These are phyloP conservation scores for Xylariaceae sp. DNA, from an alignment of 2,329 filamentous ascomycete species.

Conservation along the genomic window DNA sequence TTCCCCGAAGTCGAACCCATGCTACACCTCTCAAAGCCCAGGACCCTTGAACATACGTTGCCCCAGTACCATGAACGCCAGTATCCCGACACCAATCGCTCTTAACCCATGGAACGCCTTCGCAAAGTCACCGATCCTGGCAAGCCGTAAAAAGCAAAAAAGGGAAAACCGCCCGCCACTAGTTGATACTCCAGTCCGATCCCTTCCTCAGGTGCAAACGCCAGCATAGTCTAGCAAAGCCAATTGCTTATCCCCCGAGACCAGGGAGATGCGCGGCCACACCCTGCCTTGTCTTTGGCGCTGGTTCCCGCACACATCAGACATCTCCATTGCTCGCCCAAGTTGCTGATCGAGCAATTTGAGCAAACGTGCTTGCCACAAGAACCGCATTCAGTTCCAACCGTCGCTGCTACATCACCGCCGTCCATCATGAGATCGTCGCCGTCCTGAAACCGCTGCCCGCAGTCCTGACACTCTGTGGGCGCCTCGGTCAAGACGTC, in stretches of 20 bases:
- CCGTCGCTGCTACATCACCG: slow-evolving; percentile 35
- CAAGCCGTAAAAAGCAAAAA: no score
- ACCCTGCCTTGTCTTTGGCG: neutral
- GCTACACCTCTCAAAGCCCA: no score
- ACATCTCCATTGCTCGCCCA: slow-evolving; percentile 50
- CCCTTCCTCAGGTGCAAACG: no score
- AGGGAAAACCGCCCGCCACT: neutral
- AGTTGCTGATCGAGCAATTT: slow-evolving; percentile 53
- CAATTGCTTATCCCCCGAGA: slow-evolving; percentile 11
- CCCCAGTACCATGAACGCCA: no score
- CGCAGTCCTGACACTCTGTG: slow-evolving; percentile 51
- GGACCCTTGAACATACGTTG: no score
- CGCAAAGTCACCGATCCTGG: no score
- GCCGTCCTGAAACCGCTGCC: slow-evolving; percentile 24
- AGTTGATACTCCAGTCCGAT: neutral
- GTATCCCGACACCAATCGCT: no score
- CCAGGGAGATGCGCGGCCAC: slow-evolving; percentile 1
- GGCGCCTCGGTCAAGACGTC: slow-evolving; percentile 21
- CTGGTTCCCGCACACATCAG: slow-evolving; percentile 43
- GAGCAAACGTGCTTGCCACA: slow-evolving; percentile 55
- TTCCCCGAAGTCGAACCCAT: no score
- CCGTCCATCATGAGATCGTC: slow-evolving; percentile 26
- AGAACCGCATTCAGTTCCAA: slow-evolving; percentile 37
- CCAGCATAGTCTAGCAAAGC: slow-evolving; percentile 9
- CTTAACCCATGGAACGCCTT: no score